Evolutionary conservation across 352 stramenopile species (phyloP), one percentile per base, ranked within the genome.

Genomic region (Pythium oligandrum): DNA sequence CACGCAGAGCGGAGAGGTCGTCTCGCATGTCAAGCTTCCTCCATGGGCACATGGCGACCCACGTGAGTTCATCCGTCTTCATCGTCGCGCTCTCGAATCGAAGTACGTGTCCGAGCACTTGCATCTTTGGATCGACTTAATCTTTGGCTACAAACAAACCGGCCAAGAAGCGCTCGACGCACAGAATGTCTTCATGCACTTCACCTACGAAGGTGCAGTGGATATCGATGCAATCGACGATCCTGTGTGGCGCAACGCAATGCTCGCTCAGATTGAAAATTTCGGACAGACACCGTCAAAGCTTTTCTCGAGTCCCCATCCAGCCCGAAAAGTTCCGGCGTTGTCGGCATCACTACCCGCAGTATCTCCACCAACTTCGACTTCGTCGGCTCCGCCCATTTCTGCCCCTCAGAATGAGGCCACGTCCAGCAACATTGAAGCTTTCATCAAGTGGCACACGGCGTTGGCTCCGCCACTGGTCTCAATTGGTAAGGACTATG

Each of bases 121-220:
- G n/a, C 93, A 98, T 48, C 75, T 97, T 55, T 99, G 97, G 97
- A 98, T 99, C 57, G 97, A 99, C 71, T 71, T 99, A 9, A 92
- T 99, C 6, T 99, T 99, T 74, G 97, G 97, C 7, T 87, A 69
- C 54, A 98, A 97, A 52, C 96, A 99, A 68, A 94, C 95, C 30
- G 97, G 97, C 2, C 61, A 77, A 37, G 82, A 87, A 31, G 96
- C 96, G 1, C 86, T 98, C 26, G 79, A 94, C 35, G 88, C 90
- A 2, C 72, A 98, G 54, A 99, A 99, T 71, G 78, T 94, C 7
- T 94, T 94, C 48, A 89, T 91, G 77, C 78, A 90, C 40, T 73
- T 94, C 45, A 90, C 83, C 0, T 94, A 94, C 40, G 83, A 94
- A 72, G 83, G 82, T 4, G 76, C 76, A 0, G 72, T 94, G 0